phyloP scores from a whole-genome alignment of 2,329 filamentous ascomycete species.

The Colletotrichum theobromicola region DNA sequence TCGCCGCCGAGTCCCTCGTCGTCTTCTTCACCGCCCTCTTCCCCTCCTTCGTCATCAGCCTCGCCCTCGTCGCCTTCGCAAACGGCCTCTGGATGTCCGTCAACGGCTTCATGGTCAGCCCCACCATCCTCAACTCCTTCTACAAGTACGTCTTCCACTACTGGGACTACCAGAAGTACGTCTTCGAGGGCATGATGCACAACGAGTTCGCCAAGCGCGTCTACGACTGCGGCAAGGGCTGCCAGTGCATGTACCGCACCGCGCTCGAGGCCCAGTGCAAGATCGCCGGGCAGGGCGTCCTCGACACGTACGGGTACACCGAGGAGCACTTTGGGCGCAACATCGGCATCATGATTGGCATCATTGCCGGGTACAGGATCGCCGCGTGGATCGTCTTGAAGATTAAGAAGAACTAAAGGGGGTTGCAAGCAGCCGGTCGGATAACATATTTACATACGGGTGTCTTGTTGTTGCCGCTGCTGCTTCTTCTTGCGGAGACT shows the following conservation, averaged over 20 bases:
- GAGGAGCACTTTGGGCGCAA: slow-evolving; percentile 68
- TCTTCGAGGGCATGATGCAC: slow-evolving; percentile 93
- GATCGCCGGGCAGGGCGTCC: slow-evolving; percentile 73
- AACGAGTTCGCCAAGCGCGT: slow-evolving; percentile 76
- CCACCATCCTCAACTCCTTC: slow-evolving; percentile 77
- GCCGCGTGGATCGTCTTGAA: slow-evolving; percentile 69
- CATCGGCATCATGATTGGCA: slow-evolving; percentile 79
- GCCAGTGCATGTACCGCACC: slow-evolving; percentile 74
- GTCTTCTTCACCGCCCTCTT: slow-evolving; percentile 76
- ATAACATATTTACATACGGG: background rate
- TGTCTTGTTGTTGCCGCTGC: background rate
- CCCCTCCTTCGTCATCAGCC: slow-evolving; percentile 79
- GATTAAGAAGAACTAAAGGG: slow-evolving; percentile 17
- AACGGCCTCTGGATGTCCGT: slow-evolving; percentile 93
- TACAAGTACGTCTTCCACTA: slow-evolving; percentile 90
- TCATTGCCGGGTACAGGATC: slow-evolving; percentile 75
- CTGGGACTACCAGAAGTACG: slow-evolving; percentile 86
- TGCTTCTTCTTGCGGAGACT: background rate
- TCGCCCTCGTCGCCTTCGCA: slow-evolving; percentile 82
- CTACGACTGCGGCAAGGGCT: slow-evolving; percentile 65
- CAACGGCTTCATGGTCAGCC: slow-evolving; percentile 80
- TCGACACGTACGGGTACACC: slow-evolving; percentile 73
- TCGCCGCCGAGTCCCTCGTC: slow-evolving; percentile 83
- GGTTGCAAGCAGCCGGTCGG: background rate
- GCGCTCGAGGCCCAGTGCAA: slow-evolving; percentile 67